A percentile compares a stretch with the other conserved stretches of the same genome.
Conservation (phyloP, 1,284 basidiomycete genomes). For the Naganishia liquefaciens region DNA sequence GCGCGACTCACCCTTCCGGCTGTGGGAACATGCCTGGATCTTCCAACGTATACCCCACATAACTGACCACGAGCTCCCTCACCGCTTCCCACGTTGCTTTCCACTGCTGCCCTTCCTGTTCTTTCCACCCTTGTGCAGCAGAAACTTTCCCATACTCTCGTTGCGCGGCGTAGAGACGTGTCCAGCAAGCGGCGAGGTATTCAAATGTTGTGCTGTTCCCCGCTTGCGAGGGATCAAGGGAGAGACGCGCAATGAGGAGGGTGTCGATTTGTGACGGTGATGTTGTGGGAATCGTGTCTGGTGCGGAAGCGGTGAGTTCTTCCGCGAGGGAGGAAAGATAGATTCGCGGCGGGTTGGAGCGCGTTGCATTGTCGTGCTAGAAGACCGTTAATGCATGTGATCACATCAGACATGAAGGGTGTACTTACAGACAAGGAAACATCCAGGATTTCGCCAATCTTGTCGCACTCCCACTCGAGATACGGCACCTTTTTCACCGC, state of each 20-base stretch:
- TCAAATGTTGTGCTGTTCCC: constrained; percentile 84
- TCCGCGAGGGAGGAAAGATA: constrained; percentile 77
- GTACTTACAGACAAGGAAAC: constrained; percentile 73
- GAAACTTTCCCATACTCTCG: constrained; percentile 62
- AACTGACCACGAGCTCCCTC: constrained; percentile 79
- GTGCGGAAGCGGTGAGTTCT: constrained; percentile 60
- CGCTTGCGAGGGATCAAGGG: constrained; percentile 67
- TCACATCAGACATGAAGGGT: background rate
- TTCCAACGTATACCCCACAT: constrained; percentile 84
- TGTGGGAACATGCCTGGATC: constrained; percentile 92
- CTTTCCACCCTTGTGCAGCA: constrained; percentile 61
- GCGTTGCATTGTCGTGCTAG: constrained; percentile 70
- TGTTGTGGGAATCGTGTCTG: constrained; percentile 47
- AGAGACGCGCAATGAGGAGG: constrained; percentile 80
- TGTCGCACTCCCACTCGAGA: constrained; percentile 71
- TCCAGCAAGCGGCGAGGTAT: constrained; percentile 90
- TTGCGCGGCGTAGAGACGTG: constrained; percentile 67
- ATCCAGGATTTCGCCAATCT: constrained; percentile 68
- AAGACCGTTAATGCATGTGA: background rate
- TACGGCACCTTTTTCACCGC: constrained; percentile 56
- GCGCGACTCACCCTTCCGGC: constrained; percentile 64
- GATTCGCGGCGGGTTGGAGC: constrained; percentile 68
- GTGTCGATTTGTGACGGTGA: constrained; percentile 36
- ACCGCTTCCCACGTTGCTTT: constrained; percentile 68
- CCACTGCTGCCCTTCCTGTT: constrained; percentile 66